Base-by-base conservation (phyloP, 2,329 filamentous ascomycete species). In the Teratosphaeria zuluensis region DNA sequence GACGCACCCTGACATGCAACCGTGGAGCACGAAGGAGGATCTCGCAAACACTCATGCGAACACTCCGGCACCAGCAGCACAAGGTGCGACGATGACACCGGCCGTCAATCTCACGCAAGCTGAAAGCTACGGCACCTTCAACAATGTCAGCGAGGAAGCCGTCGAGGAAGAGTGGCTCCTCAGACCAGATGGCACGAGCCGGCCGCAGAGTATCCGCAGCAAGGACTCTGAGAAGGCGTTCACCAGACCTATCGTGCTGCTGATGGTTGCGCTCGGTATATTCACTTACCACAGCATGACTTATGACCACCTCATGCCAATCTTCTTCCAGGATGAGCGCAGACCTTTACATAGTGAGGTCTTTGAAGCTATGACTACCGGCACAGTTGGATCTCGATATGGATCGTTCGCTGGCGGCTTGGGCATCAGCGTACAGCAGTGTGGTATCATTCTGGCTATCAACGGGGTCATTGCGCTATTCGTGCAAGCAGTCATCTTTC, bases 261-360 rank as follows among this genome's bases (percentile, higher is more conserved):
- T 96, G 56, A 84, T 94, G 46, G 69, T 90, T n/a, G 87, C 92
- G 1, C 77, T 96, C 54, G 89, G 88, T 52, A 89, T 96, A 63
- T 96, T 95, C 76, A 94, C 90, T 4, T 95, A 95, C 71, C 92
- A 96, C 74, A 90, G 88, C 42, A 96, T 96, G 91, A 91, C 88
- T 0, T 96, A 90, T 74, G 92, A 96, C 69, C 89, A 95, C 70
- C 81, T 96, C 0, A 80, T 96, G 57, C 92, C 92, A 7, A 96
- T 96, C 60, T 96, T 96, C 75, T 84, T 96, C 56, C 91, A 96
- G 72, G 91, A 96, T 66, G 80, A 85, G 48, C 81, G 82, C 32
- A 76, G 74, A 62, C 70, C 74, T 30, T 69, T 76, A 53, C 72
- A 76, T 51, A 60, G 61, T 14, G 61, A 64, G 12, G 65, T 62